Percentiles rank a stretch among this genome's conserved stretches.
These are phyloP conservation scores for Dendrobium officinale DNA, from an alignment of 106 monocot species.

Conservation along the genomic window DNA sequence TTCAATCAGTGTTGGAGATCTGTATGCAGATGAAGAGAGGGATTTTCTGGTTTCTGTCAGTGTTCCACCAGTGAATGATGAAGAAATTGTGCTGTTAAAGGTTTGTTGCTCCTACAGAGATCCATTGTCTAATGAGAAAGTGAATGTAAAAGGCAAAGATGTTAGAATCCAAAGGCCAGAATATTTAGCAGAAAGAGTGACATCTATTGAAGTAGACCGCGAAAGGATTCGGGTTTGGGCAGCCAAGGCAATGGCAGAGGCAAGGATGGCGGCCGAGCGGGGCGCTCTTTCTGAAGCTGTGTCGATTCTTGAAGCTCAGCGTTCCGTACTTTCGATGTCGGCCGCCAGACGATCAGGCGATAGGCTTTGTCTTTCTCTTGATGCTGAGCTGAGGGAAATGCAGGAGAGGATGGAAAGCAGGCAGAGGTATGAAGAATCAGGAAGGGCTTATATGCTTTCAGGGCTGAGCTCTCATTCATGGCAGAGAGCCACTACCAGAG, in stretches of 20 bases:
- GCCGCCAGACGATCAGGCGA: slow-evolving; percentile 40
- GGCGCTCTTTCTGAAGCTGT: slow-evolving; percentile 54
- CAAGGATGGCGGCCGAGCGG: slow-evolving; percentile 58
- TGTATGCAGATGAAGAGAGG: slow-evolving; percentile 88
- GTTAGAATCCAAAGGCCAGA: slow-evolving; percentile 38
- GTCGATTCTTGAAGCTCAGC: slow-evolving; percentile 36
- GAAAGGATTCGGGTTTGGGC: slow-evolving; percentile 65
- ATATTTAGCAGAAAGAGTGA: background rate
- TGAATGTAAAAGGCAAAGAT: slow-evolving; percentile 20
- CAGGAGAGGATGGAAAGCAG: slow-evolving; percentile 81
- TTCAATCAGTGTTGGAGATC: slow-evolving; percentile 52
- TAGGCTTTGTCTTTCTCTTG: slow-evolving; percentile 41
- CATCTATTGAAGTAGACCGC: slow-evolving; percentile 67
- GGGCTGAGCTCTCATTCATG: slow-evolving; percentile 91
- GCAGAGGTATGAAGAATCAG: slow-evolving; percentile 66
- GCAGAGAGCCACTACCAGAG: slow-evolving; percentile 86
- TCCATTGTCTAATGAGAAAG: slow-evolving; percentile 30
- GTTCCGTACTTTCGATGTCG: slow-evolving; percentile 30
- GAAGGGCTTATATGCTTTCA: slow-evolving; percentile 78
- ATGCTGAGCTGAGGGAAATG: slow-evolving; percentile 77
- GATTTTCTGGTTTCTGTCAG: slow-evolving; percentile 63
- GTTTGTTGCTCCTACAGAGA: slow-evolving; percentile 44
- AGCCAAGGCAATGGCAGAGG: slow-evolving; percentile 63
- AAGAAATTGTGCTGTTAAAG: slow-evolving; percentile 31
- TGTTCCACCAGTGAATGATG: slow-evolving; percentile 27